A percentile compares a stretch with the other conserved stretches of the same genome.
Conservation (phyloP, 169 alveolate genomes). For the Babesia microti region DNA sequence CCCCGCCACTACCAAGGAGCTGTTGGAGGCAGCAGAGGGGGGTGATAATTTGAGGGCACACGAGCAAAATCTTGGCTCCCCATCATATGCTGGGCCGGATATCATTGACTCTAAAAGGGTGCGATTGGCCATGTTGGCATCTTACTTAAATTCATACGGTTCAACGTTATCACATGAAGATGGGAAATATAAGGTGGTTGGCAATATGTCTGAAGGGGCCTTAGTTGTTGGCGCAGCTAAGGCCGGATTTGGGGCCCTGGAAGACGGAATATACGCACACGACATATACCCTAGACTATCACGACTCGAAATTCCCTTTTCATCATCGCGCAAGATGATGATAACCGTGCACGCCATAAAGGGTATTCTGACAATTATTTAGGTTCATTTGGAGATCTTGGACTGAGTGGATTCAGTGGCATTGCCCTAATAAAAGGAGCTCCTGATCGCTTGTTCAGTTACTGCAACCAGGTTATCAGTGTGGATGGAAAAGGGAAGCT, state of each 20-base stretch:
- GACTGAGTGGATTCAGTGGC: conserved; percentile 4
- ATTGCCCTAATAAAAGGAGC: conserved; percentile 82
- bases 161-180: conserved; percentile 57
- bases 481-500: conserved; percentile 1
- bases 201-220: conserved; percentile 84
- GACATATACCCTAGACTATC: conserved; percentile 34
- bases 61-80: not conserved
- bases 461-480: conserved; percentile 10
- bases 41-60: not conserved
- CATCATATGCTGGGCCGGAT: conserved; percentile 2
- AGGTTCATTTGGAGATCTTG: conserved; percentile 47
- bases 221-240: conserved; percentile 79
- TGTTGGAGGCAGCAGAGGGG: conserved; percentile 1
- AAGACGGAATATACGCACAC: conserved; percentile 4
- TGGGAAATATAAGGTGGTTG: conserved; percentile 58
- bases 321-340: conserved; percentile 76
- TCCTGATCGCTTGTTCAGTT: conserved; percentile 64
- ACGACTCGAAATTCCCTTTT: conserved; percentile 76
- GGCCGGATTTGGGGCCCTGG: conserved; percentile 59
- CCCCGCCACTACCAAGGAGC: conserved; percentile 1
- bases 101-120: conserved; percentile 42
- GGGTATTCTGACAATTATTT: conserved; percentile 5
- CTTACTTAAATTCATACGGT: conserved; percentile 70
- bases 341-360: conserved; percentile 70
- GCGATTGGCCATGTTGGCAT: conserved; percentile 62